These are phyloP conservation scores for Hyaloperonospora brassicae DNA, from an alignment of 352 stramenopile species.

Conservation along the genomic window DNA sequence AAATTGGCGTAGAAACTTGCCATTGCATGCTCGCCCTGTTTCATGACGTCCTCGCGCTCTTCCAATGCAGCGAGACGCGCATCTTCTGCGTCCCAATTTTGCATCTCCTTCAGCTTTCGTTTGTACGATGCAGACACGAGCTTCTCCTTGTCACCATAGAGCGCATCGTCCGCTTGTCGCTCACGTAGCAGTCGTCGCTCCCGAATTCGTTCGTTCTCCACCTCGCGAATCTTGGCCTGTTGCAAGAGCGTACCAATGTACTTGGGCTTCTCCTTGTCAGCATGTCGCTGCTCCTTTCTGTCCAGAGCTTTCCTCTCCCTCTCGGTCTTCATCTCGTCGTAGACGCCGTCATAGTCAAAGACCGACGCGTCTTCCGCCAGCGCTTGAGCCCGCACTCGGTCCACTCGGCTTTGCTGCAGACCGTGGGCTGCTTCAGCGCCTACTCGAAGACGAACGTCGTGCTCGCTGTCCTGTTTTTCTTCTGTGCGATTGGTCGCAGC, in stretches of 20 bases:
- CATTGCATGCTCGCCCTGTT: constrained; percentile 67
- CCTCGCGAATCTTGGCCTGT: constrained; percentile 84
- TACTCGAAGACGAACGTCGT: constrained; percentile 25
- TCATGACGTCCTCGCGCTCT: constrained; percentile 65
- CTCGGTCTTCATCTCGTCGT: constrained; percentile 73
- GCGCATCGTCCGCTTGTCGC: constrained; percentile 67
- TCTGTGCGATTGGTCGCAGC: constrained; percentile 13
- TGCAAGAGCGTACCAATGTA: constrained; percentile 88
- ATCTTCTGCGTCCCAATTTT: constrained; percentile 83
- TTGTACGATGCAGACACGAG: constrained; percentile 89
- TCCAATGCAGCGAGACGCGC: constrained; percentile 53
- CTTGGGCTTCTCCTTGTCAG: constrained; percentile 70
- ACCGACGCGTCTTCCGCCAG: constrained; percentile 72
- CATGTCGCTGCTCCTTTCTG: constrained; percentile 39
- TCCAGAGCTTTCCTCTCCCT: constrained; percentile 30
- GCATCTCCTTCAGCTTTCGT: constrained; percentile 84
- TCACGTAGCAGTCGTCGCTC: constrained; percentile 83
- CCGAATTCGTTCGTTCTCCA: constrained; percentile 85
- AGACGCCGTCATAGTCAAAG: constrained; percentile 89
- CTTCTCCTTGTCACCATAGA: constrained; percentile 85
- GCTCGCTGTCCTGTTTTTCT: constrained; percentile 2
- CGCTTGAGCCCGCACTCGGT: constrained; percentile 42
- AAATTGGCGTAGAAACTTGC: constrained; percentile 87
- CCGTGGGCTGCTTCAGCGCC: constrained; percentile 44
- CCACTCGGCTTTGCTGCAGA: constrained; percentile 43